phyloP scores from a whole-genome alignment of 2,329 filamentous ascomycete species.

The Coniochaeta pulveracea region DNA sequence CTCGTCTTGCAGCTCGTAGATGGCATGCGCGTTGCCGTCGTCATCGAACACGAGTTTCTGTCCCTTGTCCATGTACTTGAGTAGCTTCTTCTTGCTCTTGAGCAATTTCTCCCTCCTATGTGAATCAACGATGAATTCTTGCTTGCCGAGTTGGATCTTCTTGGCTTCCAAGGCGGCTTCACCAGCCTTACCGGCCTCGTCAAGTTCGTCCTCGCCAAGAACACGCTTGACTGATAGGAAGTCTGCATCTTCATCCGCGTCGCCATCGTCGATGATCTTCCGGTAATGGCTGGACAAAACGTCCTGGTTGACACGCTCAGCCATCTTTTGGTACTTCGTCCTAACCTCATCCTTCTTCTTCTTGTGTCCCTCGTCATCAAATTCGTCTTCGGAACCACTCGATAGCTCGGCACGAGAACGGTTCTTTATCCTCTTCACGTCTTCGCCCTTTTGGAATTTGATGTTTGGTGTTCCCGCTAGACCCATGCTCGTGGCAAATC shows the following conservation, averaged over 20 bases:
- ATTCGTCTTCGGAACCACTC: constrained; percentile 39
- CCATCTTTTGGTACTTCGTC: constrained; percentile 97
- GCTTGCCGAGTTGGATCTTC: constrained; percentile 54
- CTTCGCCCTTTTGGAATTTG: constrained; percentile 83
- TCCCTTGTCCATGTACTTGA: constrained; percentile 80
- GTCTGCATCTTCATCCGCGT: constrained; percentile 50
- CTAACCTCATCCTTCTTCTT: constrained; percentile 64
- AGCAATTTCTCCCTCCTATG: constrained; percentile 94
- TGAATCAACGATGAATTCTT: constrained; percentile 77
- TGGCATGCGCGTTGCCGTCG: constrained; percentile 70
- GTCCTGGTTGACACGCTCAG: constrained; percentile 91
- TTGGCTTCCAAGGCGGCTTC: constrained; percentile 27
- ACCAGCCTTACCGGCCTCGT: constrained; percentile 31
- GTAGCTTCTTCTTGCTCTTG: constrained; percentile 85
- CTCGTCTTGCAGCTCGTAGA: constrained; percentile 85
- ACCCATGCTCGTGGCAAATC: constrained; percentile 73
- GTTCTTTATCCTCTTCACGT: constrained; percentile 81
- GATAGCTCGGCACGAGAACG: constrained; percentile 58
- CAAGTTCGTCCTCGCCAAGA: constrained; percentile 59
- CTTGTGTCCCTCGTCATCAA: constrained; percentile 30
- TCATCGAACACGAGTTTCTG: constrained; percentile 87
- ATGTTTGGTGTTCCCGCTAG: constrained; percentile 87
- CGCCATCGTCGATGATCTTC: constrained; percentile 56
- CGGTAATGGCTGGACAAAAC: constrained; percentile 89
- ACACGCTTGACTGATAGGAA: constrained; percentile 86